Percentiles rank a stretch among this genome's conserved stretches.
These are phyloP conservation scores for Yamadazyma sp. DNA, from an alignment of 1,139 yeast genomes.

Conservation along the genomic window DNA sequence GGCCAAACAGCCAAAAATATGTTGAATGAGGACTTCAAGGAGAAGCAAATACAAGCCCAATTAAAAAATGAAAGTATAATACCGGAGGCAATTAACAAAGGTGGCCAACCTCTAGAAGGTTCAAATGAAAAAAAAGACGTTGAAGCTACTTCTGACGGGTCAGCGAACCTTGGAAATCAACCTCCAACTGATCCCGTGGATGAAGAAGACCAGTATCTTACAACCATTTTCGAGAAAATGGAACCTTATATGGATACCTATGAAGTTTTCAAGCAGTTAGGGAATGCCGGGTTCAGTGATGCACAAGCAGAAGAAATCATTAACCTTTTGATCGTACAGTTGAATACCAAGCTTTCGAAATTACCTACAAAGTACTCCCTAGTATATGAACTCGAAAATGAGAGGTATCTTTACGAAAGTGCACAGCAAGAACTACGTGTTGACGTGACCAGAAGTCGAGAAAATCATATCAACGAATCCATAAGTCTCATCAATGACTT, in stretches of 20 bases:
- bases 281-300: conserved; percentile 49
- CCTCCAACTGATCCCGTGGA: conserved; percentile 7
- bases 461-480: conserved; percentile 66
- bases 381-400: conserved; percentile 75
- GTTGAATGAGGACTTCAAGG: background rate
- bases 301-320: conserved; percentile 56
- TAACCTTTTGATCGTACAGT: conserved; percentile 46
- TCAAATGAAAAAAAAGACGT: background rate
- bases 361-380: conserved; percentile 63
- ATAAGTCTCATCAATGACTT: conserved; percentile 66
- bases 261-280: conserved; percentile 41
- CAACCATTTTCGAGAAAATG: conserved; percentile 40
- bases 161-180: background rate
- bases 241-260: conserved; percentile 57
- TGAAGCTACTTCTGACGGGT: background rate
- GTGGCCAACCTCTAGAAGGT: background rate
- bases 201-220: conserved; percentile 22
- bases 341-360: conserved; percentile 56
- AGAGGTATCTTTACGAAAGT: conserved; percentile 84
- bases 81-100: conserved; percentile 7
- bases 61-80: conserved; percentile 1
- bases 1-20: background rate
- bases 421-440: conserved; percentile 86
- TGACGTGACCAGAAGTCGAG: conserved; percentile 75
- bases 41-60: background rate